Evolutionary conservation across 768 basidiomycete genomes (phyloP), one percentile per base, ranked within the genome.

Genomic region (Royoungia palumana): DNA sequence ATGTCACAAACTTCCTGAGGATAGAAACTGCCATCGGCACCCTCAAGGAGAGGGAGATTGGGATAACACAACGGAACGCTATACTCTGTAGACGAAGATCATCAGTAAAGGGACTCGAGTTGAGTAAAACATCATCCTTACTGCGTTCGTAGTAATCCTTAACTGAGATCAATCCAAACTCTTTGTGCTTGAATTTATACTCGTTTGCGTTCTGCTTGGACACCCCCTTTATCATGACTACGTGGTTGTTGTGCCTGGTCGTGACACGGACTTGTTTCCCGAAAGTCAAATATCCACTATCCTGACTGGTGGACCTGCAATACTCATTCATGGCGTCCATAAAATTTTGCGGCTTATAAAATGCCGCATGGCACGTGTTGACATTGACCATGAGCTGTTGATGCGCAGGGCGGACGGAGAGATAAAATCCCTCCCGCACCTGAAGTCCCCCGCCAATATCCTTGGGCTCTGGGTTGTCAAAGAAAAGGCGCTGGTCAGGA

Each of bases 211-310:
- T 73, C 25, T 50, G 17, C 16, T 71, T 66, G 11, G 75, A 71
- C 2, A 85, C 53, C 3, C 69, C 63, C 59, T 80, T 80, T 59
- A 91, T 85, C 60, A 89, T 75, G 0, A 83, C 80, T 61, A 86
- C 85, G 59, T 66, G 78, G 47, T 86, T 82, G 12, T 78, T 78
- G 10, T 88, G 72, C 62, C 81, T 82, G 2, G 68, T 76, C 2
- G 79, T 77, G 56, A 92, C 72, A 24, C 88, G 73, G 3, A 91
- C 75, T 12, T 84, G 79, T 44, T 71, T 77, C 22, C 78, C 82
- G 53, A 89, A 91, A 1, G 70, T 76, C 16, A 68, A 70, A 2
- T 68, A 54, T 17, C 78, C 83, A 10, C 80, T 76, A 37, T 32
- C 32, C 32, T 6, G 14, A 14, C 75, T 80, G 53, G 73, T 80